Base-by-base conservation (phyloP, 495 filamentous ascomycete genomes). In the Podospora didyma region DNA sequence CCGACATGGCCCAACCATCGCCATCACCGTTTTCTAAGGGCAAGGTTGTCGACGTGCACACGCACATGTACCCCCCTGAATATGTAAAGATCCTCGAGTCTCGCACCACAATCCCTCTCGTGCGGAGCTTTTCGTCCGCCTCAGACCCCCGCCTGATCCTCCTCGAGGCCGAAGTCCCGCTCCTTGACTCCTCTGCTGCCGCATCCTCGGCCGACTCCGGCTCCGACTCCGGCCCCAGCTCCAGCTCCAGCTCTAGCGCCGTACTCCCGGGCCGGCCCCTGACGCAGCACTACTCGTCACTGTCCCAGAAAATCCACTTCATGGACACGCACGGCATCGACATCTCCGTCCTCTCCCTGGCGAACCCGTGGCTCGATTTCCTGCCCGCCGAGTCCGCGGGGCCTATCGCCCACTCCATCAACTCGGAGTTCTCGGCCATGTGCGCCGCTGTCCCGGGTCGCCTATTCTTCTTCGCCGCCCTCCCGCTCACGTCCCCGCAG, bases 281-380 rank as follows among this genome's bases (percentile, higher is more conserved):
- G n/a, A 89, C 88, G 23, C 72, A 79, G 2, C 84, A 87, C 53
- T 94, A 89, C 71, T 86, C 81, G 53, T 84, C 87, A 48, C 83
- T 90, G 53, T 67, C 72, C 3, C 75, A 86, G 54, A 96, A 96
- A 52, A 77, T 96, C 5, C 70, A 79, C 19, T 97, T 97, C 73
- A 97, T 97, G 93, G 78, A 89, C 63, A 79, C 73, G 7, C 93
- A 97, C 66, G 68, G 71, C 22, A 96, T 97, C 64, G 81, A 87
- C 65, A 84, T 84, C 52, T 95, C 89, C 17, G 86, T 96, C 9
- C 83, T 97, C 66, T 92, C 88, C 0, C 86, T 96, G 44, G 93
- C 93, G 21, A 97, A 97, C 68, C 93, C 93, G 1, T 97, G 93
- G 93, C 82, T 97, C 1, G 93, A 96, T 69, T 96, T 96, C 66